These are phyloP conservation scores for Alectoria sarmentosa DNA, from an alignment of 495 filamentous ascomycete genomes.

Conservation along the genomic window DNA sequence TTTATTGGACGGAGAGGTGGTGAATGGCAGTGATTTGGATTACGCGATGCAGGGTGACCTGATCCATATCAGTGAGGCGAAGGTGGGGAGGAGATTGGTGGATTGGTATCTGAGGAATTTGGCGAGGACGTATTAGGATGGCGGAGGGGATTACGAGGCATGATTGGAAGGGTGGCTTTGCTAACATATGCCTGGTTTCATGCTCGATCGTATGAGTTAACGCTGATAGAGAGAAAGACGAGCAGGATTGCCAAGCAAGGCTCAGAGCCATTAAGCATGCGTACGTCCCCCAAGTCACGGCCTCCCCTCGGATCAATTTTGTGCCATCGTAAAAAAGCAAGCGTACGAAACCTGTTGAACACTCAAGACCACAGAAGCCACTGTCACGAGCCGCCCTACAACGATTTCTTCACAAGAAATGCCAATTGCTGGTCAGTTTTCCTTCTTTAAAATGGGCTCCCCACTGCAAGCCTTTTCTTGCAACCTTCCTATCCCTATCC, in stretches of 20 bases:
- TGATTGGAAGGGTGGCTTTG: background rate
- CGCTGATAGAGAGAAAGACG: background rate
- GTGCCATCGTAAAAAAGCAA: too few species aligned
- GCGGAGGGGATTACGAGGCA: background rate
- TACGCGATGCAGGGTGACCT: slow-evolving; percentile 96
- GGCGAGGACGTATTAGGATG: slow-evolving; percentile 69
- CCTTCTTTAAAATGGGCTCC: too few species aligned
- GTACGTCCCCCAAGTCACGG: too few species aligned
- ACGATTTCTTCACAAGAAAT: too few species aligned
- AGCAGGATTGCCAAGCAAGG: background rate
- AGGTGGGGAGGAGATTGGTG: slow-evolving; percentile 91
- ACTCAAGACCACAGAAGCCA: too few species aligned
- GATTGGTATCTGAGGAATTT: slow-evolving; percentile 99
- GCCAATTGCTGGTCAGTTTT: too few species aligned
- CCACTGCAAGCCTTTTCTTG: too few species aligned
- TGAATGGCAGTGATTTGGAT: slow-evolving; percentile 87
- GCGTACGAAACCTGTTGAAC: too few species aligned
- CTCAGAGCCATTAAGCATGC: background rate
- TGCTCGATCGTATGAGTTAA: background rate
- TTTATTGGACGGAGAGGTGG: slow-evolving; percentile 83
- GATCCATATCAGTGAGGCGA: slow-evolving; percentile 97
- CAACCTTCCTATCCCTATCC: background rate
- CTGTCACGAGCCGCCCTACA: too few species aligned
- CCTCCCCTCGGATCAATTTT: too few species aligned
- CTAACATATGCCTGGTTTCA: background rate